Base-by-base conservation (phyloP, 2,329 filamentous ascomycete genomes). In the Talaromyces sp. region DNA sequence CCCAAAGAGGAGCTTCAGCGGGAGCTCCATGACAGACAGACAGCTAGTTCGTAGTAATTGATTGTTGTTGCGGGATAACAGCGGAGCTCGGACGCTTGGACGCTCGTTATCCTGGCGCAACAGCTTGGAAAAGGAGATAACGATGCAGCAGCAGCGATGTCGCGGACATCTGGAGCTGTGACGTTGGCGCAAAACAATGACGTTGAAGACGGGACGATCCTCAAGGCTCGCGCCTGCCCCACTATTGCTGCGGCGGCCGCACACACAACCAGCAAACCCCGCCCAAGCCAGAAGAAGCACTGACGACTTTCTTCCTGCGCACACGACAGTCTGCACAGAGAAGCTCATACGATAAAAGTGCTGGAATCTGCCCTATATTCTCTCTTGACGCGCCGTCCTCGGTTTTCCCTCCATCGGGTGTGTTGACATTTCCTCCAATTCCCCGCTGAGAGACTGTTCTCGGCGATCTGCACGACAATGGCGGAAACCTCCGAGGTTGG, bases 401-500 rank as follows among this genome's bases (percentile, higher is more conserved):
- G 43, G 5, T 19, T 21, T 13, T 46, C 17, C n/a, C 43, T 46
- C 24, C 43, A 24, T 46, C 19, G 11, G 19, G 43, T 21, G 43
- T 46, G 43, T 24, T 46, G 43, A 24, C n/a, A 46, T 4, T 17
- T 41, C 43, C 43, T 11, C 43, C 19, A 46, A 11, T 6, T 46
- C 43, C 35, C 43, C 43, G 19, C 43, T 46, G 43, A 46, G 41
- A 19, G 43, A 21, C 19, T 46, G n/a, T n/a, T 55, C 51, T 49
- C 51, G 41, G 49, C 55, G 50, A 31, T 58, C 51, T 54, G 27
- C 67, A 62, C 71, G 75, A n/a, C 69, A 71, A 76, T 76, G 74
- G 72, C 73, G 60, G 74, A 76, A 67, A 67, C 70, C 55, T 67
- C 72, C 69, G 74, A 75, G 73, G 71, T 76, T 73, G 74, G 74